phyloP scores from a whole-genome alignment of 2,329 filamentous ascomycete species.

The Fusarium mundagurra region DNA sequence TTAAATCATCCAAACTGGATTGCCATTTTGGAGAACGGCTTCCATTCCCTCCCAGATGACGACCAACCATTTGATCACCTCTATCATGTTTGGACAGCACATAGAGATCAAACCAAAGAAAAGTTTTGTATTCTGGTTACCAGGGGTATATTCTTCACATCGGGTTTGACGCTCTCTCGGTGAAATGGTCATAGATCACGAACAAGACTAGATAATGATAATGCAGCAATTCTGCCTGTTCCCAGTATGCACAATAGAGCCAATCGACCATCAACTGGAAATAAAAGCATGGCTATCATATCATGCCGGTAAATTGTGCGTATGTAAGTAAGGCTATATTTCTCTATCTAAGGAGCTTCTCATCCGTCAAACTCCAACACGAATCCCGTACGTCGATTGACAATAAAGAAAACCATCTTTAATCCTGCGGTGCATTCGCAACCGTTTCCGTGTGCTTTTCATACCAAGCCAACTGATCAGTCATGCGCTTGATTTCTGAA shows the following conservation, averaged over 20 bases:
- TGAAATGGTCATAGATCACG: no score
- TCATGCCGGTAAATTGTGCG: no score
- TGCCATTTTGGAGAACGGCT: not conserved
- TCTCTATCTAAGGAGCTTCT: not conserved
- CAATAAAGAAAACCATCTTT: not conserved
- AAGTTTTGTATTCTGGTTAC: not conserved
- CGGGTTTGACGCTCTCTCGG: not conserved
- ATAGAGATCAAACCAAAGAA: not conserved
- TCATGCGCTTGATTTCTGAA: slow-evolving; percentile 31
- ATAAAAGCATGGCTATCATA: not conserved
- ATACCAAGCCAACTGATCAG: slow-evolving; percentile 30
- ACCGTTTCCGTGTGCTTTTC: slow-evolving; percentile 11
- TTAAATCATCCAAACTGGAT: not conserved
- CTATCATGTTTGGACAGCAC: not conserved
- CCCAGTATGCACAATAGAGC: no score
- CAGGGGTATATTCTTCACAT: no score
- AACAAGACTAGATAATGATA: not conserved
- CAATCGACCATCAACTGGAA: not conserved
- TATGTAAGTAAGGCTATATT: not conserved
- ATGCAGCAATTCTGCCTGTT: not conserved
- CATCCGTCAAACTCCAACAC: not conserved
- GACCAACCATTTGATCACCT: not conserved
- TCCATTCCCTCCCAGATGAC: not conserved
- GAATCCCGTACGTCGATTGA: not conserved
- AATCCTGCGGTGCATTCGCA: not conserved